Percentiles rank a stretch among this genome's conserved stretches.
phyloP scores from a whole-genome alignment of 768 basidiomycete genomes.

The Naganishia vishniacii region DNA sequence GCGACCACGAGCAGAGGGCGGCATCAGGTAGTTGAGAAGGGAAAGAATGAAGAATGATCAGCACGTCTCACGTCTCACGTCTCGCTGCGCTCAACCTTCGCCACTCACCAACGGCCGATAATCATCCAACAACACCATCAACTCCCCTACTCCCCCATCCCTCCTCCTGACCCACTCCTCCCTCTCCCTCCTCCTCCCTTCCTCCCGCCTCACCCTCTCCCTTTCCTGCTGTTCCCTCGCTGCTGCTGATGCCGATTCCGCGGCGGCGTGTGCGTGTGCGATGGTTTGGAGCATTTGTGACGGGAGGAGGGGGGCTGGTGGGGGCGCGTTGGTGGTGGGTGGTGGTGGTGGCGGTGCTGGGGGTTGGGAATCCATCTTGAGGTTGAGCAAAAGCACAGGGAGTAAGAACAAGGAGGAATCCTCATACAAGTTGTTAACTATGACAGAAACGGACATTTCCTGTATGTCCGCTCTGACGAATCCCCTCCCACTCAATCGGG shows the following conservation, averaged over 20 bases:
- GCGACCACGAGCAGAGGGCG: neutral
- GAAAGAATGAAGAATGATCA: no score
- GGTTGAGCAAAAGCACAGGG: no score
- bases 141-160: slow-evolving; percentile 84
- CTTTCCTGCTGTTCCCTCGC: neutral
- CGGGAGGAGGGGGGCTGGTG: neutral
- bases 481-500: no score
- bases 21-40: no score
- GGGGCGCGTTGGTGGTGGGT: neutral
- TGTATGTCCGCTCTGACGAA: no score
- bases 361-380: neutral
- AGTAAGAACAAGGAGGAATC: no score
- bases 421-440: no score
- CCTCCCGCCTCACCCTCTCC: neutral
- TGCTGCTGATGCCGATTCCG: neutral
- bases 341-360: neutral
- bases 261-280: slow-evolving; percentile 16
- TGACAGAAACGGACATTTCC: no score
- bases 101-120: slow-evolving; percentile 83
- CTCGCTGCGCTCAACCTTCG: no score
- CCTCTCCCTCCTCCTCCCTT: slow-evolving; percentile 19
- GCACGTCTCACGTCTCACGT: no score
- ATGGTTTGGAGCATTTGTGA: slow-evolving; percentile 1
- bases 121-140: slow-evolving; percentile 91
- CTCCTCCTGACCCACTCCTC: slow-evolving; percentile 57